A percentile compares a stretch with the other conserved stretches of the same genome.
phyloP scores from a whole-genome alignment of 2,329 filamentous ascomycete genomes.

The Colletotrichum phormii region DNA sequence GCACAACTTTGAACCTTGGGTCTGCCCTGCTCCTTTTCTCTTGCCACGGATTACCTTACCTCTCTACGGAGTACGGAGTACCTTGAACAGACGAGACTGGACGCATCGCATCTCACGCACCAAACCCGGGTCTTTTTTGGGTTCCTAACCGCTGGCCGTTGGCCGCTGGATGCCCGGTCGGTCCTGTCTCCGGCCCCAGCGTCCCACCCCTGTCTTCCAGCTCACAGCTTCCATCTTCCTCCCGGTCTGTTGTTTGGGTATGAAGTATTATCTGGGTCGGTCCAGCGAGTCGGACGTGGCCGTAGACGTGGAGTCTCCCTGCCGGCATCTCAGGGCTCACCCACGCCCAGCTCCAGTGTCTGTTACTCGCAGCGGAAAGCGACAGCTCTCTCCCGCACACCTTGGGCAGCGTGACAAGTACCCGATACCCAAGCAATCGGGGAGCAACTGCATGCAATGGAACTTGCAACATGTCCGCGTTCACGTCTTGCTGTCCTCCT shows the following conservation, averaged over 20 bases:
- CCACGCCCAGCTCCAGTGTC: neutral
- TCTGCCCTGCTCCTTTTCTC: neutral
- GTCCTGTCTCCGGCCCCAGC: conserved; percentile 27
- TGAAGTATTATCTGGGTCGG: neutral
- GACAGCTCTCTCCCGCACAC: neutral
- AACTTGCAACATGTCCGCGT: neutral
- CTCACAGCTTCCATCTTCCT: neutral
- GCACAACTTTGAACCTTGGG: neutral
- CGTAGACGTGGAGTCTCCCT: conserved; percentile 1
- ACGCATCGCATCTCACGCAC: neutral
- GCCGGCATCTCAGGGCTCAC: neutral
- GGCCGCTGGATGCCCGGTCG: conserved; percentile 8
- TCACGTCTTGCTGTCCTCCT: neutral
- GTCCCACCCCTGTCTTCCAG: conserved; percentile 10
- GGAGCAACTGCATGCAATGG: neutral
- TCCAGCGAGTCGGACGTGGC: conserved; percentile 18
- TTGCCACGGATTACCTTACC: conserved; percentile 1
- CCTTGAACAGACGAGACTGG: too few species aligned
- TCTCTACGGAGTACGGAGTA: too few species aligned
- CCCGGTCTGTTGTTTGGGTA: neutral
- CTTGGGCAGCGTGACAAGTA: neutral
- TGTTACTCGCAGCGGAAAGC: conserved; percentile 2
- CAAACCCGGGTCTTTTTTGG: neutral
- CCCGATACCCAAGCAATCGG: neutral
- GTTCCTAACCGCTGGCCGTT: conserved; percentile 16